A percentile compares a stretch with the other conserved stretches of the same genome.
Conservation (phyloP, 1,139 yeast species). For the Geotrichum phurueaensis region DNA sequence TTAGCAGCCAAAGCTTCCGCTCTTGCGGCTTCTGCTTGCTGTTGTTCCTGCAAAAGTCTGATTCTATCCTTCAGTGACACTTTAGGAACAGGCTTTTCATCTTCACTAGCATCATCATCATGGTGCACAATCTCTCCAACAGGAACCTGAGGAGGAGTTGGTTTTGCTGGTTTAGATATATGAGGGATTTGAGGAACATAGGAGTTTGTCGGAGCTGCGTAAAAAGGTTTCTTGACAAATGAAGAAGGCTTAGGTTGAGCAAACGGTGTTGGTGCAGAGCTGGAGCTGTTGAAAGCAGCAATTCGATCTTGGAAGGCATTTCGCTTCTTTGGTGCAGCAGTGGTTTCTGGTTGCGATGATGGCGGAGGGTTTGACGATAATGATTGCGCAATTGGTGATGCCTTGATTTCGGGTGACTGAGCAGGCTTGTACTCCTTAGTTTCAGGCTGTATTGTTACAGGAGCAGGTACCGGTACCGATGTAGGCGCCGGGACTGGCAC, state of each 20-base stretch:
- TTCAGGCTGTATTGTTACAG: neutral
- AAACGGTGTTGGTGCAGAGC: slow-evolving; percentile 36
- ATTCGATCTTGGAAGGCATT: slow-evolving; percentile 39
- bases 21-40: slow-evolving; percentile 72
- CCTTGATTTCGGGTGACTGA: neutral
- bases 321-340: slow-evolving; percentile 17
- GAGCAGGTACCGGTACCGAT: neutral
- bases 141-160: slow-evolving; percentile 17
- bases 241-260: slow-evolving; percentile 32
- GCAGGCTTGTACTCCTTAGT: slow-evolving; percentile 12
- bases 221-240: slow-evolving; percentile 38
- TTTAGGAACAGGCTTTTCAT: slow-evolving; percentile 57
- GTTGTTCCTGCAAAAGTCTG: slow-evolving; percentile 73
- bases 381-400: neutral
- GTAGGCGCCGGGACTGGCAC: slow-evolving; percentile 3
- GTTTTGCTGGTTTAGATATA: slow-evolving; percentile 14
- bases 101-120: slow-evolving; percentile 26
- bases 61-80: slow-evolving; percentile 83
- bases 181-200: slow-evolving; percentile 31
- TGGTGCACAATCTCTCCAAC: slow-evolving; percentile 21
- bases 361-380: neutral
- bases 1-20: slow-evolving; percentile 58
- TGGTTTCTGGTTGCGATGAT: neutral
- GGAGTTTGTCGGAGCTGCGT: slow-evolving; percentile 40
- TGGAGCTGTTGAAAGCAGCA: slow-evolving; percentile 41